Evolutionary conservation across 768 basidiomycete species (phyloP).

Genomic region (Lactifluus subvellereus): DNA sequence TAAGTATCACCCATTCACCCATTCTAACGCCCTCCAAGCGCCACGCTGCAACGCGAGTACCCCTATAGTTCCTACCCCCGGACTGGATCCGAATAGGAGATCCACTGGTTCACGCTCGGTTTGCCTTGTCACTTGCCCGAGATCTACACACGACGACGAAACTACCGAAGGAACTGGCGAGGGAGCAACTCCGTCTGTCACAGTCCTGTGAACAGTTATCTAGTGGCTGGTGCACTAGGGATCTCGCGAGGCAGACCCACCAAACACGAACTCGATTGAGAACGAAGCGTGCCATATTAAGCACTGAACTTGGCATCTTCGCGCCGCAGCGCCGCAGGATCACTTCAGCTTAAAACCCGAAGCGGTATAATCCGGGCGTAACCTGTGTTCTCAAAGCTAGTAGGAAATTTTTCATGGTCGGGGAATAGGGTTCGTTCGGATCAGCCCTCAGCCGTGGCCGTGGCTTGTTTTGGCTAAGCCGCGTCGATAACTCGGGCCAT

Average conservation of each 20-base stretch:
- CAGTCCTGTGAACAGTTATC: background rate
- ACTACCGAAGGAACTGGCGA: background rate
- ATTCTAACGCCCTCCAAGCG: background rate
- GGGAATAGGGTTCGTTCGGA: background rate
- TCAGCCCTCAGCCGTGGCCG: background rate
- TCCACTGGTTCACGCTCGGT: background rate
- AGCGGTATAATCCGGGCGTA: conserved; percentile 2
- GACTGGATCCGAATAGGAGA: background rate
- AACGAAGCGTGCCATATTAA: background rate
- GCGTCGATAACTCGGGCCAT: background rate
- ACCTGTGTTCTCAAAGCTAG: background rate
- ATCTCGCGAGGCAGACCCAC: background rate
- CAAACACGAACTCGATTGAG: background rate
- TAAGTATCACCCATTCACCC: background rate
- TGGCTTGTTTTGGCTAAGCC: background rate
- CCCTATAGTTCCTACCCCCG: no score
- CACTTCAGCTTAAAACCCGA: conserved; percentile 4
- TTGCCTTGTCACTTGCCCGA: background rate
- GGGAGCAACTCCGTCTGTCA: background rate
- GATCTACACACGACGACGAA: background rate
- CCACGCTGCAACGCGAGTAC: background rate
- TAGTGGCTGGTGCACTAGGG: background rate
- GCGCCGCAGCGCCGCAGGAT: background rate
- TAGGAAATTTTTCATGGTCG: background rate
- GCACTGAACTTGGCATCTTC: background rate